These are phyloP conservation scores for Fusarium lyarnte DNA, from an alignment of 2,329 filamentous ascomycete species.

Conservation along the genomic window DNA sequence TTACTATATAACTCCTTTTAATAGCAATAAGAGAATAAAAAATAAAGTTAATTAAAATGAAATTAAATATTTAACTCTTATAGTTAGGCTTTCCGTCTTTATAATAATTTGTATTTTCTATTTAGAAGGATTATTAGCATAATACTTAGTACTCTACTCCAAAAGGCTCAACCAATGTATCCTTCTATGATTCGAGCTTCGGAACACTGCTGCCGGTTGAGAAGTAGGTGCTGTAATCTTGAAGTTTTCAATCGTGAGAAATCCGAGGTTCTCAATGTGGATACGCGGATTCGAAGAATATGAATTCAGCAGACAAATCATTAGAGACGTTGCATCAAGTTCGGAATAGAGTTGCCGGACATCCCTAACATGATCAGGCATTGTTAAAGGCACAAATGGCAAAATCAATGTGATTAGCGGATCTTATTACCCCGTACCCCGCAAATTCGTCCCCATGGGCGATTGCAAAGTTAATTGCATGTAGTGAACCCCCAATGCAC, in stretches of 20 bases:
- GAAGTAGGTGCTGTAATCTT: background rate
- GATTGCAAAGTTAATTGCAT: background rate
- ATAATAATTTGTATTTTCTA: too few species aligned
- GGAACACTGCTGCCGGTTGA: conserved; percentile 27
- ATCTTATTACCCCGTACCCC: background rate
- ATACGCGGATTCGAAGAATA: background rate
- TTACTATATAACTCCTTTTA: too few species aligned
- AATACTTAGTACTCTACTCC: too few species aligned
- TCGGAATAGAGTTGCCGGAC: background rate
- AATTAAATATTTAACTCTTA: too few species aligned
- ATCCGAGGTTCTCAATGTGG: fast-evolving
- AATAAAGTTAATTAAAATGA: too few species aligned
- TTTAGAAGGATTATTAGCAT: too few species aligned
- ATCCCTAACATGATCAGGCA: too few species aligned
- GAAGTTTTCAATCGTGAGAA: conserved; percentile 5
- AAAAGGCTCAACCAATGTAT: too few species aligned
- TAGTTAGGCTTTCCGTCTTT: too few species aligned
- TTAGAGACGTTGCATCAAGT: background rate
- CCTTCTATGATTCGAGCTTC: conserved; percentile 34
- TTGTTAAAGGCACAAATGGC: too few species aligned
- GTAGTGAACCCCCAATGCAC: background rate
- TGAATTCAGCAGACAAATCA: too few species aligned
- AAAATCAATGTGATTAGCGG: background rate
- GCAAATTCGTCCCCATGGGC: background rate
- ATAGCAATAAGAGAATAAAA: too few species aligned